phyloP scores from a whole-genome alignment of 768 basidiomycete genomes.

The Crepidotus variabilis region DNA sequence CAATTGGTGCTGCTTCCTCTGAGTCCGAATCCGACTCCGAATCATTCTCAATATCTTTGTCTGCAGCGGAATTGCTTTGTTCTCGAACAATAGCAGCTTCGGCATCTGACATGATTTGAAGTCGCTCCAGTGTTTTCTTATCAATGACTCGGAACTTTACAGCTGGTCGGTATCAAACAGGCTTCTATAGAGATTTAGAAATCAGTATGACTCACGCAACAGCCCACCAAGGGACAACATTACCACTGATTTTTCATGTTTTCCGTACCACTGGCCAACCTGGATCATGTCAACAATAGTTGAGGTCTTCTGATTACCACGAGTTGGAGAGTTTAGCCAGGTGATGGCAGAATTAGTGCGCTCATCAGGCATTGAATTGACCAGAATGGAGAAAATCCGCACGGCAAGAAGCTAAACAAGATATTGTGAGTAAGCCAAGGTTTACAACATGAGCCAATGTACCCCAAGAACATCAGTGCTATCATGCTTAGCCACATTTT shows the following conservation, averaged over 20 bases:
- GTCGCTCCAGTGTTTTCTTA: not conserved
- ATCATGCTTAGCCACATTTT: no score
- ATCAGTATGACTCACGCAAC: no score
- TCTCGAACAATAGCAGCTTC: not conserved
- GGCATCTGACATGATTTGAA: not conserved
- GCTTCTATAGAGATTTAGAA: no score
- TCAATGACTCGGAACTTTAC: slow-evolving; percentile 1
- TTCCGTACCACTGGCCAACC: slow-evolving; percentile 5
- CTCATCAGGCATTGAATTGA: slow-evolving; percentile 27
- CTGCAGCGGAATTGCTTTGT: not conserved
- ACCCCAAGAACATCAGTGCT: no score
- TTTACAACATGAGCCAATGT: no score
- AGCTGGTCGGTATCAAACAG: not conserved
- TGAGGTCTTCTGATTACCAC: slow-evolving; percentile 13
- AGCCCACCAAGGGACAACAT: no score
- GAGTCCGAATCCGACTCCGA: no score
- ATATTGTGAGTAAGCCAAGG: no score
- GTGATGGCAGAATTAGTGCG: slow-evolving; percentile 12
- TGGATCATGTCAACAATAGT: slow-evolving; percentile 8
- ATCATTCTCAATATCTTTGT: not conserved
- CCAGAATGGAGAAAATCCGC: slow-evolving; percentile 5
- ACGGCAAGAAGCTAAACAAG: no score
- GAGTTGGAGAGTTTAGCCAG: slow-evolving; percentile 22
- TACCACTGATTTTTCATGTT: not conserved
- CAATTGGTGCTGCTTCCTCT: no score